These are phyloP conservation scores for Theileria luwenshuni DNA, from an alignment of 169 alveolate species.

Conservation along the genomic window DNA sequence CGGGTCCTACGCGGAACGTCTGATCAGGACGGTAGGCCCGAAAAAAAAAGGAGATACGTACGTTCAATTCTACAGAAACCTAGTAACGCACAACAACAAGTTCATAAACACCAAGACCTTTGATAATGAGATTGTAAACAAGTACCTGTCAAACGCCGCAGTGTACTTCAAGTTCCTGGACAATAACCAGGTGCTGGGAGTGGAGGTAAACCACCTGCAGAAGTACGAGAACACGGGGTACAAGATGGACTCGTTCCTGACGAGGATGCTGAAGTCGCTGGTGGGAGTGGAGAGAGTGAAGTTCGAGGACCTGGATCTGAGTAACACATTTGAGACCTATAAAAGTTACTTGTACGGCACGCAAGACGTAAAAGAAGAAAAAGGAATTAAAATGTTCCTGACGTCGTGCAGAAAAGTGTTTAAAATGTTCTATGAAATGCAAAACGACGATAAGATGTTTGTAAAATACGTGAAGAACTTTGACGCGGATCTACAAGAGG, in stretches of 20 bases:
- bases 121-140: slow-evolving; percentile 21
- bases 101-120: background rate
- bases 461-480: slow-evolving; percentile 1
- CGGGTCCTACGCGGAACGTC: background rate
- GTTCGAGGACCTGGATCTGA: background rate
- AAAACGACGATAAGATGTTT: slow-evolving; percentile 3
- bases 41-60: slow-evolving; percentile 1
- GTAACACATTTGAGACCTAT: background rate
- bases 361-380: background rate
- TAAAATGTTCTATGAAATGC: background rate
- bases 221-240: background rate
- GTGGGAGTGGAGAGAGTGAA: slow-evolving; percentile 5
- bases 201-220: slow-evolving; percentile 1
- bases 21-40: background rate
- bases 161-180: slow-evolving; percentile 24
- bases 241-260: slow-evolving; percentile 12
- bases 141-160: slow-evolving; percentile 12
- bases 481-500: background rate
- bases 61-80: slow-evolving; percentile 16
- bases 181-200: slow-evolving; percentile 4
- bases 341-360: background rate
- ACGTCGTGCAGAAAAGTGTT: background rate
- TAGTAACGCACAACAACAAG: slow-evolving; percentile 13
- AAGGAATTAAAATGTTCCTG: background rate
- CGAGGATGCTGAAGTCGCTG: slow-evolving; percentile 1